A percentile compares a stretch with the other conserved stretches of the same genome.
Conservation (phyloP, 805 yeast species). For the Saccharomycopsis malanga region DNA sequence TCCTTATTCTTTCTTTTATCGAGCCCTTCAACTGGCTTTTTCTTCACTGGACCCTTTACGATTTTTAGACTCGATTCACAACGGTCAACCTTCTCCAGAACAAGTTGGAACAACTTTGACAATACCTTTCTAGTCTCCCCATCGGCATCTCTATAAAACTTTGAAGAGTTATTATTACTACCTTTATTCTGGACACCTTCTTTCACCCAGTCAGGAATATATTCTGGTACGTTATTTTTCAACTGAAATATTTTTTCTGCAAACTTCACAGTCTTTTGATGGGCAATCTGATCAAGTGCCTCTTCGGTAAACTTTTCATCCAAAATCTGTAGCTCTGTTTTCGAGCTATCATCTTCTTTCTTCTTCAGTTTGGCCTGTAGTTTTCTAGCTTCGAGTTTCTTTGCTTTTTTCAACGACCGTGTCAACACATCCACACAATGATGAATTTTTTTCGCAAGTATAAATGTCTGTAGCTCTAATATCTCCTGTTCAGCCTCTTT, state of each 20-base stretch:
- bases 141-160: conserved; percentile 33
- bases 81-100: conserved; percentile 29
- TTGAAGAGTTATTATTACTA: conserved; percentile 38
- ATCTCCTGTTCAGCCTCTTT: conserved; percentile 44
- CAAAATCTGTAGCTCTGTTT: background rate
- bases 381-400: conserved; percentile 20
- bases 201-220: conserved; percentile 31
- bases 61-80: conserved; percentile 36
- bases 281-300: conserved; percentile 12
- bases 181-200: conserved; percentile 29
- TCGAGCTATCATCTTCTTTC: background rate
- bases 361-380: conserved; percentile 14
- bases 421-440: conserved; percentile 36
- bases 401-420: conserved; percentile 32
- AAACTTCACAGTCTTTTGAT: conserved; percentile 22
- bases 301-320: conserved; percentile 7
- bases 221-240: conserved; percentile 27
- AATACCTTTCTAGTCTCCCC: conserved; percentile 36
- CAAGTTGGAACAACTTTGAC: conserved; percentile 38
- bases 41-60: conserved; percentile 38
- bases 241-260: conserved; percentile 26
- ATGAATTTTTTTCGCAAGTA: conserved; percentile 44
- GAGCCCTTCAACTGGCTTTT: conserved; percentile 24
- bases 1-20: conserved; percentile 26
- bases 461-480: conserved; percentile 35